Evolutionary conservation across 169 alveolate species (phyloP), one percentile per base, ranked within the genome.

Genomic region (Amoebophrya sp.): DNA sequence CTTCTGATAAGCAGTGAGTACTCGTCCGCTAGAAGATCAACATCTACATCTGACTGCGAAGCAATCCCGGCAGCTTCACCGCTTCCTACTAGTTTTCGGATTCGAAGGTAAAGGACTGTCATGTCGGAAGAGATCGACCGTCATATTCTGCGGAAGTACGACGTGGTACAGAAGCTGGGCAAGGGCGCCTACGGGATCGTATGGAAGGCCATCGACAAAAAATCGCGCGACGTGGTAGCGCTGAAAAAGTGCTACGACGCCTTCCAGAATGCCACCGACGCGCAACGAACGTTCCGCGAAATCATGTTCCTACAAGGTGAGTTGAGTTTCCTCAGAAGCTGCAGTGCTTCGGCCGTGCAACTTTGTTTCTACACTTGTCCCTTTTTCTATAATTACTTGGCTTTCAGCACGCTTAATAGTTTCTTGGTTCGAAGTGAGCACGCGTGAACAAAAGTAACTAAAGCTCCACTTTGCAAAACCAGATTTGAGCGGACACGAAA

Each of bases 211-310:
- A 92, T 92, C 40, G 93, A 92, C 93, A 92, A 92, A 40, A 92
- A 92, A 91, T 83, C 92, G n/a, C 91, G 93, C 23, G 93, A 92
- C 88, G 94, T 97, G 29, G 99, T 99, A 0, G 99, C 99, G 33
- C 95, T 99, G 92, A 99, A 99, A 96, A 99, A 99, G 94, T 97
- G 98, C 77, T 99, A 98, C 95, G 99, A 98, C 94, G 99, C 99
- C 29, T 99, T 98, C 94, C 97, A 98, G 93, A 99, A 99, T 93
- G 98, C 99, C 40, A 99, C 99, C 29, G 99, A 99, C 95, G 99
- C 99, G 7, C 99, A 99, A 94, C 95, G 99, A 83, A 99, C 99
- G 35, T 99, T 98, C 95, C 94, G 99, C 91, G 99, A 99, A 94
- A 98, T 99, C 66, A 98, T 97, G 98, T 98, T 98, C 94, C 96